A percentile compares a stretch with the other conserved stretches of the same genome.
Conservation (phyloP, 208 protist genomes). For the Balamuthia mandrillaris region DNA sequence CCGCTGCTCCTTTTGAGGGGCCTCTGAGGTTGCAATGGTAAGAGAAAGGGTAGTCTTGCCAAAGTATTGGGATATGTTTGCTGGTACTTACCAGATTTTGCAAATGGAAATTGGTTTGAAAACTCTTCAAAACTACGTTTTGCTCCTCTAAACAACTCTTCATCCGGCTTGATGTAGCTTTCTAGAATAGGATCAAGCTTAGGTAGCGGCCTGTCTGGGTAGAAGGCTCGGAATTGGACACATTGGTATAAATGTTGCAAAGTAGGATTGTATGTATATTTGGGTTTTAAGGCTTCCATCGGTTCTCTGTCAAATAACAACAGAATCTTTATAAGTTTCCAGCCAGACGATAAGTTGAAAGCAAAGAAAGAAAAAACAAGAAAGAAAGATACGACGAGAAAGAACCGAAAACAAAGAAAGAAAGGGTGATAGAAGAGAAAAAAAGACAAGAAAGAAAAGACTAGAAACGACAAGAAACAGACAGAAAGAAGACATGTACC, state of each 20-base stretch:
- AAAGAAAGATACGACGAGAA: too few species aligned
- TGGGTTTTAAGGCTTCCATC: constrained; percentile 68
- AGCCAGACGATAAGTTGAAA: too few species aligned
- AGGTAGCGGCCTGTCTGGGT: constrained; percentile 37
- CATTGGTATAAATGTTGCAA: constrained; percentile 81
- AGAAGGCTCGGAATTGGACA: constrained; percentile 54
- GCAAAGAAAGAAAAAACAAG: too few species aligned
- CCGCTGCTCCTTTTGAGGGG: not conserved
- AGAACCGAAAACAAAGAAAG: too few species aligned
- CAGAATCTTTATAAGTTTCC: not conserved
- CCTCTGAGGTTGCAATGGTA: not conserved
- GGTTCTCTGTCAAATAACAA: constrained; percentile 19
- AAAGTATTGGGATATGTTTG: constrained; percentile 8
- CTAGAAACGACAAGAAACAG: not conserved
- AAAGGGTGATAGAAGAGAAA: too few species aligned
- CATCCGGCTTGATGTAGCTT: constrained; percentile 15
- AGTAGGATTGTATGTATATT: constrained; percentile 80
- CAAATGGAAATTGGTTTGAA: constrained; percentile 29
- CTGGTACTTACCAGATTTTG: not conserved
- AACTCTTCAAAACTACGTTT: not conserved
- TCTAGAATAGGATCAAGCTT: constrained; percentile 32
- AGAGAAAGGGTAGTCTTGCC: not conserved
- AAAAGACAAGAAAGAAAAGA: not conserved
- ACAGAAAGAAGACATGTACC: not conserved
- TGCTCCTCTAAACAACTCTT: constrained; percentile 4